Evolutionary conservation across 805 yeast species (phyloP).

Genomic region (Candida ficus): DNA sequence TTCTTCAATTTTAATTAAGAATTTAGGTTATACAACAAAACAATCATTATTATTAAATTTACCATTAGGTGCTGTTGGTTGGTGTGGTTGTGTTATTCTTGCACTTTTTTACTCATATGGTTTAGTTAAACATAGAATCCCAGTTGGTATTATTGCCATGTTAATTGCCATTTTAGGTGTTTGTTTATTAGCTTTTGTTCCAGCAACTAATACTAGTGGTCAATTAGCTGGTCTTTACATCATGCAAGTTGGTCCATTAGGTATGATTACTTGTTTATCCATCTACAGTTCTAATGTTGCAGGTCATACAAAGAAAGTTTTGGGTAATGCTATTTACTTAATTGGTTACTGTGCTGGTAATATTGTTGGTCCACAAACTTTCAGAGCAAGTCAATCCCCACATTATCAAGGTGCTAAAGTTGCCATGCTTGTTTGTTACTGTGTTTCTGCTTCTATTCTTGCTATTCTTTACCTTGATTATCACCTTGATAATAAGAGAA

Average conservation of each 20-base stretch:
- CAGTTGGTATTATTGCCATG: neutral
- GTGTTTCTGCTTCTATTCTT: slow-evolving; percentile 25
- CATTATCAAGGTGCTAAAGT: slow-evolving; percentile 35
- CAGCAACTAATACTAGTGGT: neutral
- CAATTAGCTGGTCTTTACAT: slow-evolving; percentile 1
- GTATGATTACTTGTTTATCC: slow-evolving; percentile 1
- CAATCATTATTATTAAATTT: slow-evolving; percentile 1
- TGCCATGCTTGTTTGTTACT: slow-evolving; percentile 29
- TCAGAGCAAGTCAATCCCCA: slow-evolving; percentile 39
- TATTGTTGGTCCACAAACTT: slow-evolving; percentile 50
- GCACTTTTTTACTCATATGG: neutral
- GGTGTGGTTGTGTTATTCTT: neutral
- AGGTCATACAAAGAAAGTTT: slow-evolving; percentile 44
- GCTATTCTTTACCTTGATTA: slow-evolving; percentile 23
- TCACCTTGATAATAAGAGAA: slow-evolving; percentile 33
- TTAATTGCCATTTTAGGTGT: neutral
- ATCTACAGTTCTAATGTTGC: slow-evolving; percentile 6
- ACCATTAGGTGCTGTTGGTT: slow-evolving; percentile 7
- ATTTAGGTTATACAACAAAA: neutral
- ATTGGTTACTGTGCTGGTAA: slow-evolving; percentile 52
- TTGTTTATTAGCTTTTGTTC: neutral
- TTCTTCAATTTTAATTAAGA: slow-evolving; percentile 33
- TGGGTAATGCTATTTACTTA: slow-evolving; percentile 40
- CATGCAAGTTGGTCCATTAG: neutral
- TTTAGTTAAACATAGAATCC: neutral